Evolutionary conservation across 495 filamentous ascomycete species (phyloP).

Genomic region (Sphaerosporella brunnea): DNA sequence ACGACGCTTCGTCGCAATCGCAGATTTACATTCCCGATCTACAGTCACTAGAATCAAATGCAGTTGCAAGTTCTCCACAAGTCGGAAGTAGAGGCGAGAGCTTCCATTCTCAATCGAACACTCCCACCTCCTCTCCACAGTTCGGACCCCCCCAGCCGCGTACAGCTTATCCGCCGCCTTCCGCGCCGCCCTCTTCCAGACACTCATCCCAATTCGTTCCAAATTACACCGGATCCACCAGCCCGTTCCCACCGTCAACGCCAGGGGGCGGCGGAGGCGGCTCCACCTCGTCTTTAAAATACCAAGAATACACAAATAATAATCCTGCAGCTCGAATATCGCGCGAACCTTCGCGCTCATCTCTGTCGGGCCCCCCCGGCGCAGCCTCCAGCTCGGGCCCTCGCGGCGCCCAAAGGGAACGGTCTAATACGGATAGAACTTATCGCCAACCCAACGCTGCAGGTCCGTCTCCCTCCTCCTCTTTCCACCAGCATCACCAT

Average conservation of each 20-base stretch:
- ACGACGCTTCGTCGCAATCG: constrained; percentile 12
- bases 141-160: constrained; percentile 10
- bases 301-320: too few relatives aligned
- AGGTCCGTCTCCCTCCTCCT: constrained; percentile 42
- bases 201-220: constrained; percentile 18
- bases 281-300: too few relatives aligned
- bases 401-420: constrained; percentile 19
- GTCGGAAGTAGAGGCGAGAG: too few relatives aligned
- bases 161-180: constrained; percentile 19
- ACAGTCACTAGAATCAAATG: constrained; percentile 13
- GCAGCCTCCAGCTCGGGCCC: constrained; percentile 5
- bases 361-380: constrained; percentile 17
- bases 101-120: constrained; percentile 38
- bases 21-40: constrained; percentile 24
- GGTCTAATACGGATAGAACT: constrained; percentile 25
- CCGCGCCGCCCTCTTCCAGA: constrained; percentile 19
- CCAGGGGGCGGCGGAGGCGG: constrained; percentile 26
- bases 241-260: constrained; percentile 7
- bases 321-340: constrained; percentile 24
- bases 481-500: too few relatives aligned
- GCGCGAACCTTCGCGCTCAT: constrained; percentile 24
- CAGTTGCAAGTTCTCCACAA: constrained; percentile 31
- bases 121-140: constrained; percentile 5
- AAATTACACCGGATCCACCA: constrained; percentile 2
- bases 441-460: constrained; percentile 25